phyloP scores from a whole-genome alignment of 345 rosid genomes.

The Jatropha curcas region DNA sequence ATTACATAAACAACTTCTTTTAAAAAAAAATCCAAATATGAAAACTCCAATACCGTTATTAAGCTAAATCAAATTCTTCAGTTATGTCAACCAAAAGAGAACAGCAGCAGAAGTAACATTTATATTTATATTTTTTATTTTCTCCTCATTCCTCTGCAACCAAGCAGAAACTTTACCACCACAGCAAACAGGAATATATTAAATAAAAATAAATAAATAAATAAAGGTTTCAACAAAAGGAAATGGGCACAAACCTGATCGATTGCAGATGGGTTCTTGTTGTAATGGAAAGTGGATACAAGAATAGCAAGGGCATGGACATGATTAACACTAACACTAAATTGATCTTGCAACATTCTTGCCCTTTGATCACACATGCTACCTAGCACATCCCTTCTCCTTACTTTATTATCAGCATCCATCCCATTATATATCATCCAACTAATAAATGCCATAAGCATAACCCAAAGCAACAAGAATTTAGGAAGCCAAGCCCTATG shows the following conservation, averaged over 20 bases:
- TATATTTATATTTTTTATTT: not conserved
- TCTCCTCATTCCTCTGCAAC: not conserved
- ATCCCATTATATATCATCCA: slow-evolving; percentile 48
- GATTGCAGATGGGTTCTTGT: slow-evolving; percentile 90
- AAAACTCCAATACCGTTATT: not conserved
- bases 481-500: slow-evolving; percentile 71
- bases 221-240: slow-evolving; percentile 4
- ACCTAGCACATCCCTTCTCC: slow-evolving; percentile 71
- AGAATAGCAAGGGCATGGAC: slow-evolving; percentile 97
- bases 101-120: slow-evolving; percentile 10
- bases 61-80: not conserved
- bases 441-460: slow-evolving; percentile 48
- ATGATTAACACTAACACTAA: slow-evolving; percentile 95
- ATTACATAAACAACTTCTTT: not conserved
- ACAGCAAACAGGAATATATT: no score
- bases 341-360: slow-evolving; percentile 96
- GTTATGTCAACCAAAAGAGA: not conserved
- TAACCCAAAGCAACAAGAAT: slow-evolving; percentile 54
- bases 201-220: no score
- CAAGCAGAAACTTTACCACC: not conserved
- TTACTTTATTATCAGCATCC: slow-evolving; percentile 61
- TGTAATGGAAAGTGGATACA: slow-evolving; percentile 93
- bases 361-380: slow-evolving; percentile 98
- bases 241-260: slow-evolving; percentile 70
- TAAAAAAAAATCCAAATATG: not conserved